Evolutionary conservation across 129 eudicot genomes (phyloP).

Genomic region (Flaveria trinervia): DNA sequence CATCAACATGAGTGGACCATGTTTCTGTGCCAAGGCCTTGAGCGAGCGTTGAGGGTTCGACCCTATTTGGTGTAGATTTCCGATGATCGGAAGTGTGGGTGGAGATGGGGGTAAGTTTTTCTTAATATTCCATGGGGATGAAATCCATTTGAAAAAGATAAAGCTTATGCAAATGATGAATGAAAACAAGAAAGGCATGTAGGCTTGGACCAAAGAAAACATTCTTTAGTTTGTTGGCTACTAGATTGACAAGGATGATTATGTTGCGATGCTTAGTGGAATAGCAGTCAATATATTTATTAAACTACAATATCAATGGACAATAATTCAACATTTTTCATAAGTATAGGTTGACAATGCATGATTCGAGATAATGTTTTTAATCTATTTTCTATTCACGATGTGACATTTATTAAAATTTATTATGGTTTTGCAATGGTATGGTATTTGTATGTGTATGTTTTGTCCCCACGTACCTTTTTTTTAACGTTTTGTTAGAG

Average conservation of each 20-base stretch:
- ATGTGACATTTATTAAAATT: too few species aligned
- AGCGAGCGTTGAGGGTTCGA: conserved; percentile 40
- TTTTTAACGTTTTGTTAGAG: too few species aligned
- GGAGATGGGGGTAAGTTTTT: conserved; percentile 53
- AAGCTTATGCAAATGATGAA: neutral
- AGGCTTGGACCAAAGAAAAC: conserved; percentile 9
- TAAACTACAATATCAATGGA: too few species aligned
- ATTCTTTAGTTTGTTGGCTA: neutral
- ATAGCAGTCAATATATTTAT: too few species aligned
- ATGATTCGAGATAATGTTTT: too few species aligned
- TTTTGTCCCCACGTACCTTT: too few species aligned
- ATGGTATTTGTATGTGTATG: too few species aligned
- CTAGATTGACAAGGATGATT: neutral
- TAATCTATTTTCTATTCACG: too few species aligned
- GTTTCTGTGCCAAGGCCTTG: conserved; percentile 33
- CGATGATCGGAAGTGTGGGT: conserved; percentile 49
- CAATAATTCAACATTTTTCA: too few species aligned
- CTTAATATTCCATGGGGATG: neutral
- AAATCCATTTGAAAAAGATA: conserved; percentile 22
- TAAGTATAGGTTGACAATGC: too few species aligned
- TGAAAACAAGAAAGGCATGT: neutral
- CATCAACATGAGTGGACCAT: conserved; percentile 49
- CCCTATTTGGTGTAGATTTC: conserved; percentile 56
- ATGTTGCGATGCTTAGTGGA: neutral
- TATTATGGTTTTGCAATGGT: too few species aligned